Percentiles rank a stretch among this genome's conserved stretches.
phyloP scores from a whole-genome alignment of 1,139 yeast genomes.

The Groenewaldozyma sp. region DNA sequence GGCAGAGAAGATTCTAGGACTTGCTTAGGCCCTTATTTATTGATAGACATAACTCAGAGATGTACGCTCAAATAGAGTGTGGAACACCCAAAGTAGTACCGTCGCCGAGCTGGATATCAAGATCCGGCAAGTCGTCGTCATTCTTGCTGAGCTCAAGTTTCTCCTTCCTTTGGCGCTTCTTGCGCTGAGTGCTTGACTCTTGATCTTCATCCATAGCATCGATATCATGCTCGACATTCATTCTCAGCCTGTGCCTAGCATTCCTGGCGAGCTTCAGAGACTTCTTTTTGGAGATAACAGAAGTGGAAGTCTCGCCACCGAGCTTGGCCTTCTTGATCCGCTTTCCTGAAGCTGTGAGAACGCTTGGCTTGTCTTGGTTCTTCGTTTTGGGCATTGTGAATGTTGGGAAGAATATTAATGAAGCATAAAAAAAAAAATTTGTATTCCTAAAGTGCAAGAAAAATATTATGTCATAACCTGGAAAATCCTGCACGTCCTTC shows the following conservation, averaged over 20 bases:
- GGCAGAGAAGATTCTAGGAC: background rate
- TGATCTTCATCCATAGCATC: constrained; percentile 44
- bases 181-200: constrained; percentile 26
- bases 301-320: constrained; percentile 35
- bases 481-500: background rate
- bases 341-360: constrained; percentile 32
- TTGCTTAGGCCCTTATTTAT: background rate
- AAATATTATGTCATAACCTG: background rate
- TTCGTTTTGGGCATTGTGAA: constrained; percentile 42
- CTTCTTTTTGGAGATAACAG: constrained; percentile 61
- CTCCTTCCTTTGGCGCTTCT: constrained; percentile 22
- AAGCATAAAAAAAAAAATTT: constrained; percentile 5
- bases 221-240: constrained; percentile 33
- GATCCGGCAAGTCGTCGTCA: constrained; percentile 59
- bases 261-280: constrained; percentile 77
- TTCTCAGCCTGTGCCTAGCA: constrained; percentile 42
- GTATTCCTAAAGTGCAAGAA: too few relatives aligned
- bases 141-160: constrained; percentile 27
- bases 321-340: constrained; percentile 40
- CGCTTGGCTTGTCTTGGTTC: too few relatives aligned
- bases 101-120: constrained; percentile 45
- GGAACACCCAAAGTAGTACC: constrained; percentile 86
- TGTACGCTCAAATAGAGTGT: constrained; percentile 8
- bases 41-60: constrained; percentile 4
- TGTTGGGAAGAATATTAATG: constrained; percentile 1